phyloP scores from a whole-genome alignment of 2,329 filamentous ascomycete species.

The Alternaria consortialis region DNA sequence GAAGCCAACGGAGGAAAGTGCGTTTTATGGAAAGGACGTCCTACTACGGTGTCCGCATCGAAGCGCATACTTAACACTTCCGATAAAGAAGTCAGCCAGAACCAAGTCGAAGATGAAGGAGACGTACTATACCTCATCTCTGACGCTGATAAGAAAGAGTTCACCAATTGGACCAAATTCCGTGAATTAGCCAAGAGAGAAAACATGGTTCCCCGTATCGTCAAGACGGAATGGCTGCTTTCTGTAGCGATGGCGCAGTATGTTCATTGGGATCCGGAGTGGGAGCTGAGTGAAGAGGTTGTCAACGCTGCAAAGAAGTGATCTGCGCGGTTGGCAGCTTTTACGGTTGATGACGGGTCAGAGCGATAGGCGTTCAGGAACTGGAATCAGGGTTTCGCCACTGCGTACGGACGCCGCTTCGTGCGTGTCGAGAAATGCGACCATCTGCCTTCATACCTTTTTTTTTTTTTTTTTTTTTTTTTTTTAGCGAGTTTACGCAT shows the following conservation, averaged over 20 bases:
- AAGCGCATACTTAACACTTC: slow-evolving; percentile 44
- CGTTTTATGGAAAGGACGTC: slow-evolving; percentile 76
- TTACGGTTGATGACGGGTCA: slow-evolving; percentile 16
- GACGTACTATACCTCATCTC: slow-evolving; percentile 79
- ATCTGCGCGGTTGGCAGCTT: slow-evolving; percentile 1
- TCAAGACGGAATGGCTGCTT: slow-evolving; percentile 87
- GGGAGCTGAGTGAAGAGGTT: slow-evolving; percentile 47
- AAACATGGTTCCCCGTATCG: slow-evolving; percentile 81
- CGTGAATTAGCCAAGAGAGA: slow-evolving; percentile 78
- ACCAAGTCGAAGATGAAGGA: slow-evolving; percentile 68
- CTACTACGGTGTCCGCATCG: slow-evolving; percentile 68
- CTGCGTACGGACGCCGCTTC: slow-evolving; percentile 12
- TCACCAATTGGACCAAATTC: slow-evolving; percentile 81
- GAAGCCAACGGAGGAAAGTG: slow-evolving; percentile 89
- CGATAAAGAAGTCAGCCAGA: slow-evolving; percentile 56
- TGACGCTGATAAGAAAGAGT: slow-evolving; percentile 71
- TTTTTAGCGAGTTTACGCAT: not conserved
- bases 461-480: not conserved
- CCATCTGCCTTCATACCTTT: not conserved
- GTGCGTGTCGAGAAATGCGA: not conserved
- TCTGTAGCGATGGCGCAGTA: slow-evolving; percentile 90
- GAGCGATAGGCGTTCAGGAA: slow-evolving; percentile 31
- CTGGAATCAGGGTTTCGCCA: slow-evolving; percentile 18
- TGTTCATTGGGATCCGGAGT: slow-evolving; percentile 56
- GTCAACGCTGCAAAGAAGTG: slow-evolving; percentile 34